Evolutionary conservation across 495 filamentous ascomycete genomes (phyloP), one percentile per base, ranked within the genome.

Genomic region (Bryoglossum gracile): DNA sequence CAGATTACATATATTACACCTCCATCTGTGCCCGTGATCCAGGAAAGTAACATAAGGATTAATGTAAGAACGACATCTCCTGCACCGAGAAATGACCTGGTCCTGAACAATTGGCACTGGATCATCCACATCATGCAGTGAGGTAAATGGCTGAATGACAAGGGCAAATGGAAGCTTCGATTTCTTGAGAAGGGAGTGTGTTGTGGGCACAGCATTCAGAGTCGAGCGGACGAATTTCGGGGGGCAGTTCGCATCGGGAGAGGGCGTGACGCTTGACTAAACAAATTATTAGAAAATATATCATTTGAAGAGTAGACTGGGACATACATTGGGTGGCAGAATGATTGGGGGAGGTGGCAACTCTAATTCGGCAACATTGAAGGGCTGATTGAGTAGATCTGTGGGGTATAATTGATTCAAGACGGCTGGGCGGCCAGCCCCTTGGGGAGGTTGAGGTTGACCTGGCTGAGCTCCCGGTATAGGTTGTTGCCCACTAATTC

Each of bases 1-100:
- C 48, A 98, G 73, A 65, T 95, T 96, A 62, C 92, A 98, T 91
- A 98, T 97, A 68, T 98, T 98, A 68, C 92, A 98, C 48, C 91
- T 82, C 92, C 92, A 97, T 60, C 92, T 79, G 70, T 98, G 92
- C 16, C 91, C 91, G 65, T 97, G 88, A 51, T 98, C 92, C 34
- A 98, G 69, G 73, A 98, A 98, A 43, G 84, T 87, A 36, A 90
- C 92, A 49, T 91, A 98, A 17, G 92, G 89, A 65, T 97, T 96
- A 71, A 97, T 97, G 61, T 97, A 97, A 35, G 91, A 90, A 50
- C 91, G 78, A 66, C 92, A 98, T 60, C 92, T 82, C 64, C 92
- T 76, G 70, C 92, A 98, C 60, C 92, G 81, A 30, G 90, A 91
- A 60, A 98, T 98, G 47, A 98, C 89, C 65, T 96, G 94, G 65